Conservation (phyloP, 148 eudicot genomes). For the Rhododendron griersonianum region DNA sequence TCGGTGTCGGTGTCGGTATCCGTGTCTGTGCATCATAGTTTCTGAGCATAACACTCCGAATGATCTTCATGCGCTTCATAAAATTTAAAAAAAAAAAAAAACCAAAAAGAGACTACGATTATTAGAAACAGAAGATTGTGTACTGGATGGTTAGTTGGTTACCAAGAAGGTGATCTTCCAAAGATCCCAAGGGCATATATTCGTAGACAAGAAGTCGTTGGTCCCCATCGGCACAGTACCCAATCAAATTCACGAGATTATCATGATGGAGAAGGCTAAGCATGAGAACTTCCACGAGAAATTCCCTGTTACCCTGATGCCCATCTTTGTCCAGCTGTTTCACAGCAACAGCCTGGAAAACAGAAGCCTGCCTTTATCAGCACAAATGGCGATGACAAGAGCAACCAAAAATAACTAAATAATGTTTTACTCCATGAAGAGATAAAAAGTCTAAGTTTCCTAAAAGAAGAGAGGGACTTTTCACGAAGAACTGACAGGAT, state of each 20-base stretch:
- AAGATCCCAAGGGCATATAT: constrained; percentile 82
- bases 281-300: constrained; percentile 95
- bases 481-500: not conserved
- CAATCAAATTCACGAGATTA: constrained; percentile 77
- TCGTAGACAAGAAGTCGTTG: constrained; percentile 97
- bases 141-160: constrained; percentile 27
- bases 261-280: constrained; percentile 86
- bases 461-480: not conserved
- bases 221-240: constrained; percentile 96
- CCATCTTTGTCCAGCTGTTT: constrained; percentile 94
- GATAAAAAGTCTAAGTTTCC: not conserved
- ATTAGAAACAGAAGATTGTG: not conserved
- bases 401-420: not conserved
- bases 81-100: not conserved
- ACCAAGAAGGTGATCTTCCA: constrained; percentile 98
- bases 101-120: not conserved
- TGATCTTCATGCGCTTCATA: not conserved
- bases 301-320: constrained; percentile 93
- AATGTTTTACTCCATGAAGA: not conserved
- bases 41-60: not conserved
- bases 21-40: not conserved
- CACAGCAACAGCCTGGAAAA: constrained; percentile 76
- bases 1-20: too few species aligned
- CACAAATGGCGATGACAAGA: not conserved
- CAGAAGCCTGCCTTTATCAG: not conserved